Base-by-base conservation (phyloP, 2,329 filamentous ascomycete species). In the Gremmenia infestans region DNA sequence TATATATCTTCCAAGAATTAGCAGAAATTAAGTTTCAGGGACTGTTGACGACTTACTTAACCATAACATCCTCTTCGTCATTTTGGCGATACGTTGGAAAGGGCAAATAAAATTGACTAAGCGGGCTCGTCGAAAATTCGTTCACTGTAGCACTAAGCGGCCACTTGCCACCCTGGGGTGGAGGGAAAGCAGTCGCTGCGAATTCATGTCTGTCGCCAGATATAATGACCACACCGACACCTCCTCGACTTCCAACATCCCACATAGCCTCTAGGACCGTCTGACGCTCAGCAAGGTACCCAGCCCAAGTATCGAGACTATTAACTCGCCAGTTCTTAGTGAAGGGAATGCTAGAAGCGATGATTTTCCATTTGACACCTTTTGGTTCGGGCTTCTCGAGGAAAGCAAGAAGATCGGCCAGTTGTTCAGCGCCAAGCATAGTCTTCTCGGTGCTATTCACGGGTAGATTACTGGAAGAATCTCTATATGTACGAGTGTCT, bases 201-300 rank as follows among this genome's bases (percentile, higher is more conserved):
- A 97, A 97, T 71, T 99, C 94, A 69, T 99, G 94, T n/a, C 94
- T 80, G 68, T 99, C 94, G 0, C 94, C 94, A 15, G 88, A 94
- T 11, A 99, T 77, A 12, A 97, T 78, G 3, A 96, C 80, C 7
- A 97, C 86, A 23, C 92, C 89, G 5, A 88, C 76, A 6, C 89
- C 88, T 5, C 83, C 81, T 1, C 74, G 72, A 12, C 82, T 76
- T n/a, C 89, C 86, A 0, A 88, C 86, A 59, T 89, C 86, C 91
- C 94, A 97, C 82, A 97, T 96, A 2, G 90, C 89, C 70, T 96
- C 88, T 14, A 99, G 84, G 25, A 97, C 81, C 54, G 77, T 78
- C 53, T 80, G 82, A 15, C 94, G 86, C 75, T 99, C 94, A 49
- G 79, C 75, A 2, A 97, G 78, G 71, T 96, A 97, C 0, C 93